Base-by-base conservation (phyloP, 2,329 filamentous ascomycete species). In the Neonectria magnoliae region DNA sequence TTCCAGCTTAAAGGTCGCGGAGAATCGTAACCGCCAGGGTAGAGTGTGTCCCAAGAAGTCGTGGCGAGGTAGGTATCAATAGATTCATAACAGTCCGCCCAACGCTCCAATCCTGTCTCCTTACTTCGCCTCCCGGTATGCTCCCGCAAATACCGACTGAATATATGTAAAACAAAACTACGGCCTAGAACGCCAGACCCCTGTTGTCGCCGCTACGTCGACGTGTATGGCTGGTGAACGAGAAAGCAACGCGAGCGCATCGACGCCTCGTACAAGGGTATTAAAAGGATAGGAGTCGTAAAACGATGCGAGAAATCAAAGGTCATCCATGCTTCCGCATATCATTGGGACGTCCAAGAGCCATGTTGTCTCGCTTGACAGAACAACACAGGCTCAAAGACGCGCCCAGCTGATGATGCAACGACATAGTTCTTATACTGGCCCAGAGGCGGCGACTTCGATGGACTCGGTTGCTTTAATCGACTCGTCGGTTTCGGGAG, bases 201-300 rank as follows among this genome's bases (percentile, higher is more conserved):
- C 72, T 63, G 54, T 68, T 71, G 58, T 61, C 65, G 60, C 66
- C 57, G 62, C 65, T 66, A 55, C 69, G 66, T 58, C 58, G 57
- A 74, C 55, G 66, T 73, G 64, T 67, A 66, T 70, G 51, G 51
- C 51, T 53, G 36, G 56, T 42, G 56, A 63, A 66, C 61, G 69
- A 68, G 64, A 73, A 73, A 73, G 52, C 61, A 74, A 73, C 64
- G 58, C 60, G 59, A 67, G 60, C 22, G 64, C 64, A 65, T 56
- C 48, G 57, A 71, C 66, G 70, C 69, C 67, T 73, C 66, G 66
- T 66, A 70, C 57, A 55, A 56, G 65, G 74, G 74, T 76, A 76
- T 71, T 76, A 76, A 70, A 73, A 68, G 69, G 70, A 71, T 69
- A 64, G 62, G 58, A 71, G 61, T 70, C 68, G 64, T 73, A 62